phyloP scores from a whole-genome alignment of 2,329 filamentous ascomycete genomes.

The Colletotrichum lupini region DNA sequence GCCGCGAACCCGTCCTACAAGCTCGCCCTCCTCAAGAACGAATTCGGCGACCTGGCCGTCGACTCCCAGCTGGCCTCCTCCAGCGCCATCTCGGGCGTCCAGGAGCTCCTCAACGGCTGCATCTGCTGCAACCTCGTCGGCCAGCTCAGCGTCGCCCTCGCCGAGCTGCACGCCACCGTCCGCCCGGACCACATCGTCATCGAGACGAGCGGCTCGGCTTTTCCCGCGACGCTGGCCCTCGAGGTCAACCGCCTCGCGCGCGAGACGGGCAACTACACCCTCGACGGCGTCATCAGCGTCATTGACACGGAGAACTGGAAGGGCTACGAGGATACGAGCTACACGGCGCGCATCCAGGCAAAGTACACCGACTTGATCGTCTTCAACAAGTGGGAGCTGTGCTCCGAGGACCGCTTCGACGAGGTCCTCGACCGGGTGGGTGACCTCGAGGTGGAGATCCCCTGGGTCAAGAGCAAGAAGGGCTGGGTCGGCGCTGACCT shows the following conservation, averaged over 20 bases:
- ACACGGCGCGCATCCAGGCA: conserved; percentile 89
- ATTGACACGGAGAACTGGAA: conserved; percentile 96
- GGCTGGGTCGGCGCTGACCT: conserved; percentile 83
- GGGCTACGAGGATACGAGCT: conserved; percentile 91
- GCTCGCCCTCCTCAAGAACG: conserved; percentile 95
- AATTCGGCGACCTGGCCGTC: conserved; percentile 94
- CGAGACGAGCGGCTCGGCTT: conserved; percentile 90
- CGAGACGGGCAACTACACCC: conserved; percentile 76
- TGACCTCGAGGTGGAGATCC: conserved; percentile 82
- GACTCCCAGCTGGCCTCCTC: conserved; percentile 91
- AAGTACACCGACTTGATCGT: conserved; percentile 90
- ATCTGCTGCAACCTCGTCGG: conserved; percentile 99
- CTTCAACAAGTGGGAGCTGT: conserved; percentile 91
- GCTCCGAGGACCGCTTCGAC: conserved; percentile 79
- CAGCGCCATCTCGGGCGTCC: conserved; percentile 86
- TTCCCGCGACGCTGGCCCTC: conserved; percentile 89
- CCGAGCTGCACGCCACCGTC: conserved; percentile 71
- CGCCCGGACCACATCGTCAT: conserved; percentile 88
- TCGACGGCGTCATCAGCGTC: conserved; percentile 90
- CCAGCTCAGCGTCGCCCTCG: conserved; percentile 83
- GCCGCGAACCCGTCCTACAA: conserved; percentile 80
- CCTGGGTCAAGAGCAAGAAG: conserved; percentile 86
- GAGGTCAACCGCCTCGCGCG: conserved; percentile 84
- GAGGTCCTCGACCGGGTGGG: conserved; percentile 82
- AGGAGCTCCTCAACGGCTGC: conserved; percentile 94